Percentiles rank a stretch among this genome's conserved stretches.
These are phyloP conservation scores for Groenewaldozyma auringiensis DNA, from an alignment of 1,139 yeast species.

Conservation along the genomic window DNA sequence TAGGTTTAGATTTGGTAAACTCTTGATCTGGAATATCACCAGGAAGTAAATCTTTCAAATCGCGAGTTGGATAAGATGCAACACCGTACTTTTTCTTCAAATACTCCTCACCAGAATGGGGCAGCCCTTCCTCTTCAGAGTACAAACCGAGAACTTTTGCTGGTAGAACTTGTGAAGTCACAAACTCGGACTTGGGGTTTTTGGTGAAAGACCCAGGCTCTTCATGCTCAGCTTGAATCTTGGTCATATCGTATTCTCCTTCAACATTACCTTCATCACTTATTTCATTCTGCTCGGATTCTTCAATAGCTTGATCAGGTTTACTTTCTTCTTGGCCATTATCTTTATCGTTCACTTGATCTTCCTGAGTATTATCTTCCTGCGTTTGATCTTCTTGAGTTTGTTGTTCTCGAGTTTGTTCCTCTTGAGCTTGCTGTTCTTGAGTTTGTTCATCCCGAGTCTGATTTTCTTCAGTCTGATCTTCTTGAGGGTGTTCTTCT, in stretches of 20 bases:
- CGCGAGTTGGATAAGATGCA: conserved; percentile 76
- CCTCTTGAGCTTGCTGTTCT: conserved; percentile 6
- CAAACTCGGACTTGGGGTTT: conserved; percentile 75
- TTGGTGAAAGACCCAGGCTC: conserved; percentile 47
- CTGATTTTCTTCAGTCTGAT: conserved; percentile 9
- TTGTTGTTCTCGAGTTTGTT: conserved; percentile 11
- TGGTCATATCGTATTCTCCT: conserved; percentile 4
- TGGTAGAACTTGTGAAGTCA: conserved; percentile 63
- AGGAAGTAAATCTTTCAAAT: conserved; percentile 68
- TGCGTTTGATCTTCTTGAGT: too few relatives aligned
- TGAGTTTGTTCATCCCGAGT: conserved; percentile 14
- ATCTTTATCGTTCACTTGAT: conserved; percentile 10
- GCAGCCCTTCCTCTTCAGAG: conserved; percentile 48
- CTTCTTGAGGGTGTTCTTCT: too few relatives aligned
- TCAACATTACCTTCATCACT: conserved; percentile 12
- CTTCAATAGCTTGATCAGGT: conserved; percentile 10
- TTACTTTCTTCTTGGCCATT: conserved; percentile 15
- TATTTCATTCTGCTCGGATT: conserved; percentile 18
- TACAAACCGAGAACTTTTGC: conserved; percentile 65
- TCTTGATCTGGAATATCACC: conserved; percentile 85
- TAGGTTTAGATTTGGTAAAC: conserved; percentile 76
- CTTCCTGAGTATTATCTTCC: too few relatives aligned
- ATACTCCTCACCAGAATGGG: conserved; percentile 59
- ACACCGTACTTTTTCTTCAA: conserved; percentile 77
- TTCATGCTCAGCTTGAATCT: conserved; percentile 8